phyloP scores from a whole-genome alignment of 768 basidiomycete genomes.

The Mycena amicta region DNA sequence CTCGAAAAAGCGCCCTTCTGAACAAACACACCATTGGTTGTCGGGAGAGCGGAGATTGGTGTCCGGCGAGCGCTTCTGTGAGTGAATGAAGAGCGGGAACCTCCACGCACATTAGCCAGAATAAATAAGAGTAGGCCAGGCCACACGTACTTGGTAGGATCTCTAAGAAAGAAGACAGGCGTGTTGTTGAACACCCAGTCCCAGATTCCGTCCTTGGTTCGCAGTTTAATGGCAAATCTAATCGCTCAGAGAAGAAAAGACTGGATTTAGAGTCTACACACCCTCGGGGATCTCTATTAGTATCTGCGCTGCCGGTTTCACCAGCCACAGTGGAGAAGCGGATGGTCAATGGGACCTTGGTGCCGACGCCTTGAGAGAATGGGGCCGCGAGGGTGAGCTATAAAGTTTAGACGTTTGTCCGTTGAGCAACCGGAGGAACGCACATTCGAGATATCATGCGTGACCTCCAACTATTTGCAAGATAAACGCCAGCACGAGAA shows the following conservation, averaged over 20 bases:
- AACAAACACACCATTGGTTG: constrained; percentile 12
- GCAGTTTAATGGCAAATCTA: constrained; percentile 22
- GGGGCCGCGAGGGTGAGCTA: constrained; percentile 23
- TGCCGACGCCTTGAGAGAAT: constrained; percentile 22
- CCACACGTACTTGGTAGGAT: constrained; percentile 21
- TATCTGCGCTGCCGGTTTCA: constrained; percentile 17
- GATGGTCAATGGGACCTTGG: constrained; percentile 15
- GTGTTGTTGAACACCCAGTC: constrained; percentile 25
- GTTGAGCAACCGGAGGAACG: no score
- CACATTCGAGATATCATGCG: constrained; percentile 17
- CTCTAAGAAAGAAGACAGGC: constrained; percentile 11
- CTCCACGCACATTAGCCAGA: not conserved
- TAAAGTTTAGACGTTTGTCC: no score
- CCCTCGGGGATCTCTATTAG: constrained; percentile 23
- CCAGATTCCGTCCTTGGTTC: constrained; percentile 20
- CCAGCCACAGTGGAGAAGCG: constrained; percentile 20
- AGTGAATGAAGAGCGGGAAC: constrained; percentile 22
- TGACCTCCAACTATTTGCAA: constrained; percentile 24
- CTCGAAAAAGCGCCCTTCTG: no score
- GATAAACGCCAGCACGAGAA: no score
- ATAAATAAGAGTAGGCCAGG: no score
- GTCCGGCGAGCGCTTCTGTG: constrained; percentile 18
- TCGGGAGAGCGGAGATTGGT: constrained; percentile 17
- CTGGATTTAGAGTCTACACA: not conserved
- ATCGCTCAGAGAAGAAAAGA: no score